Conservation (phyloP, 148 eudicot species). For the Cornus florida region DNA sequence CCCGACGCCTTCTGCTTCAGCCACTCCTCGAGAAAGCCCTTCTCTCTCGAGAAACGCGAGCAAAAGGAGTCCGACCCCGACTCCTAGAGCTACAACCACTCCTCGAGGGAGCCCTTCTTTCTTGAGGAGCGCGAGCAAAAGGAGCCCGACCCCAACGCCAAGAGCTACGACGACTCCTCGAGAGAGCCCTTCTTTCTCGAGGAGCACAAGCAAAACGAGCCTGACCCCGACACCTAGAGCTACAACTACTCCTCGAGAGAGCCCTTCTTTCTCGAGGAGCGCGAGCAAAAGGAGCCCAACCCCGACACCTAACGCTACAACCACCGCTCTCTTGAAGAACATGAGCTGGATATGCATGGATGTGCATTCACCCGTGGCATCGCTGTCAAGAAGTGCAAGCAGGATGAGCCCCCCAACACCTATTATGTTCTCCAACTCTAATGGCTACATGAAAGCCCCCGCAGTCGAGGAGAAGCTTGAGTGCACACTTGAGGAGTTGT, state of each 20-base stretch:
- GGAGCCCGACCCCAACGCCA: not conserved
- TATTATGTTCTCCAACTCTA: constrained; percentile 49
- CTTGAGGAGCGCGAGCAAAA: constrained; percentile 18
- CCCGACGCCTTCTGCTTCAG: no score
- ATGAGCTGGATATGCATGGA: constrained; percentile 18
- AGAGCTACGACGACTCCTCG: no score
- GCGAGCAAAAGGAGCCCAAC: constrained; percentile 13
- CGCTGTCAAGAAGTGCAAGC: constrained; percentile 14
- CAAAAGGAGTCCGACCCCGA: constrained; percentile 6
- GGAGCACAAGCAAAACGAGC: no score
- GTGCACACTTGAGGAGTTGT: constrained; percentile 71
- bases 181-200: not conserved
- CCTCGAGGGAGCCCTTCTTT: not conserved
- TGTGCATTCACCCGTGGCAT: not conserved
- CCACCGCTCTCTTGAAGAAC: constrained; percentile 1
- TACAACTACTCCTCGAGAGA: not conserved
- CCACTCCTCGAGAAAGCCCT: not conserved
- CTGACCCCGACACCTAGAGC: no score
- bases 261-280: constrained; percentile 4
- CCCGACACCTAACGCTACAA: not conserved
- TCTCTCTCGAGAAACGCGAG: constrained; percentile 13
- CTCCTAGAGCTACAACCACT: not conserved
- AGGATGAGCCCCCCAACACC: constrained; percentile 8
- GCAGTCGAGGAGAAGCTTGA: constrained; percentile 38
- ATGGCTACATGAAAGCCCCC: constrained; percentile 45